These are phyloP conservation scores for Coniosporium tulheliwenetii DNA, from an alignment of 2,329 filamentous ascomycete genomes.

Conservation along the genomic window DNA sequence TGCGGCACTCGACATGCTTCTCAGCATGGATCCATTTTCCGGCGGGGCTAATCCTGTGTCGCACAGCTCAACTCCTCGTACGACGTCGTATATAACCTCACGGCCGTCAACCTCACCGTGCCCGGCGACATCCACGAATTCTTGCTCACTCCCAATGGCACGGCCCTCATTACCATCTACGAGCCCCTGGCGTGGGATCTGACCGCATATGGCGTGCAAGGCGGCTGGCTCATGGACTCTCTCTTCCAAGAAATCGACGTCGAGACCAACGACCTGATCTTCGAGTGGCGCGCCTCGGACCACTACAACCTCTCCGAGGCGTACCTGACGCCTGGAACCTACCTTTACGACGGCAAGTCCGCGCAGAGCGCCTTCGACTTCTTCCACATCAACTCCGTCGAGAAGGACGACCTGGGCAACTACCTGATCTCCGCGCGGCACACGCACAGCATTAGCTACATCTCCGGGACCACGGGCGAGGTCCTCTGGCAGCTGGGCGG, in stretches of 20 bases:
- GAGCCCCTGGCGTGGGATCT: conserved; percentile 12
- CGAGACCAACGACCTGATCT: conserved; percentile 37
- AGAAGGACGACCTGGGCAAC: conserved; percentile 33
- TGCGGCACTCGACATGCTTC: too few species aligned
- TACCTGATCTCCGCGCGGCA: conserved; percentile 39
- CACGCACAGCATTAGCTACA: conserved; percentile 29
- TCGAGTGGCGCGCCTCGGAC: conserved; percentile 44
- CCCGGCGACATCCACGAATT: conserved; percentile 27
- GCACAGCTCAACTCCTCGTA: conserved; percentile 19
- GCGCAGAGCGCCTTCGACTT: conserved; percentile 34
- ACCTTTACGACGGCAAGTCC: too few species aligned
- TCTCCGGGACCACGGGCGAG: conserved; percentile 28
- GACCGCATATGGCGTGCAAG: conserved; percentile 1
- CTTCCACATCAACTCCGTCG: conserved; percentile 41
- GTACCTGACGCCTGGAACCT: conserved; percentile 9
- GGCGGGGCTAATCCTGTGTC: neutral
- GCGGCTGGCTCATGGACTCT: conserved; percentile 34
- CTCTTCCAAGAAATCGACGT: conserved; percentile 40
- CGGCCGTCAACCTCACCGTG: conserved; percentile 16
- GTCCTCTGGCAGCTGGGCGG: conserved; percentile 37
- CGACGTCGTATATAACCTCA: conserved; percentile 22
- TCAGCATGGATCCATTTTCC: neutral
- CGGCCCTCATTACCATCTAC: conserved; percentile 28
- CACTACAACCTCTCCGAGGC: conserved; percentile 36
- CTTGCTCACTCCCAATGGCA: conserved; percentile 23